Base-by-base conservation (phyloP, 2,329 filamentous ascomycete genomes). In the Juglanconis sp. region DNA sequence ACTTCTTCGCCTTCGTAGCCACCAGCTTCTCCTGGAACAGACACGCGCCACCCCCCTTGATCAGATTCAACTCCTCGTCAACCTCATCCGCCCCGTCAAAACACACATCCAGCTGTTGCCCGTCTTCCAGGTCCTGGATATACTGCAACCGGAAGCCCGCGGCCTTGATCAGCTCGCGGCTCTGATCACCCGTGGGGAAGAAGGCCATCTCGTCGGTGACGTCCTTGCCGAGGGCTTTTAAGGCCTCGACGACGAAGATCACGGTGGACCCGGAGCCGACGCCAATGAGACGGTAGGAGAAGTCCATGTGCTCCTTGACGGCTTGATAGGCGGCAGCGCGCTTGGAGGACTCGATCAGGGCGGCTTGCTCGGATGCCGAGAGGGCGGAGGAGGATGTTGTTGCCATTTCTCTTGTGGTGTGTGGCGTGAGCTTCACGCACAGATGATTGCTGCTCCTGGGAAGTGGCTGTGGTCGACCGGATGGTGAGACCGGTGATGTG, bases 81-180 rank as follows among this genome's bases (percentile, higher is more conserved):
- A 99, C 92, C 79, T 99, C 95, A 73, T 99, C 95, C 4, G 95
- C 95, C 57, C 95, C 95, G 71, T 99, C 95, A 72, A 99, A 99
- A 53, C 90, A 91, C 17, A 98, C 89, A 69, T 98, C 94, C 34
- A 99, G 82, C 71, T 87, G 75, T 61, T 75, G 70, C 50, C 76
- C 74, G n/a, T 79, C 73, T 38, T 77, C 76, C 60, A 96, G 79
- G 62, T 89, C 85, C 69, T 94, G 89, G 68, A 96, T 90, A 66
- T 87, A 86, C 57, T 92, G 85, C 11, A 95, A 86, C 31, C 84
- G 85, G 58, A 98, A 79, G 2, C 91, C 91, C 24, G 92, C 91
- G 53, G 82, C 79, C 63, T 91, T 83, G 70, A 99, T 96, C 56
- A 97, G 85, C 68, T 92, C 89, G 67, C 91, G 91, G 48, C 90